Percentiles rank a stretch among this genome's conserved stretches.
These are phyloP conservation scores for Naganishia randhawae DNA, from an alignment of 768 basidiomycete species.

Conservation along the genomic window DNA sequence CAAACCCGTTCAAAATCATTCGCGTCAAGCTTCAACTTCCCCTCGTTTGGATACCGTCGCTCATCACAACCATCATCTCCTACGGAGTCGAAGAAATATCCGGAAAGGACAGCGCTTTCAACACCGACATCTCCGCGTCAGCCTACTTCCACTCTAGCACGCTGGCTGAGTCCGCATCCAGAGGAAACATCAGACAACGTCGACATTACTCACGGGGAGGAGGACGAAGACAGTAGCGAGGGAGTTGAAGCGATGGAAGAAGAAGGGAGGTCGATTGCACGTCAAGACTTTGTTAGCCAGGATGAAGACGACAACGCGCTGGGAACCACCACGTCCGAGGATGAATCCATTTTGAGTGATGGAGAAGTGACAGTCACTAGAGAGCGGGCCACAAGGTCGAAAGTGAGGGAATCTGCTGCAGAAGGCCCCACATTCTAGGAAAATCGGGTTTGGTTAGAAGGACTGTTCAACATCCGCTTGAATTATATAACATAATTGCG, in stretches of 20 bases:
- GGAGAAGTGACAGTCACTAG: slow-evolving; percentile 5
- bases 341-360: slow-evolving; percentile 14
- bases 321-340: slow-evolving; percentile 17
- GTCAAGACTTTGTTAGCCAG: not conserved
- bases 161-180: slow-evolving; percentile 23
- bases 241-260: slow-evolving; percentile 15
- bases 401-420: slow-evolving; percentile 15
- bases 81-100: not conserved
- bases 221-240: not conserved
- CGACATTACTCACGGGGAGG: not conserved
- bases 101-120: not conserved
- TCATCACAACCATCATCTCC: slow-evolving; percentile 9
- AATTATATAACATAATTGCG: too few relatives aligned
- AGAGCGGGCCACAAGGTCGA: slow-evolving; percentile 6
- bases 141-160: not conserved
- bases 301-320: slow-evolving; percentile 15
- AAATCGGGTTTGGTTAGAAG: too few relatives aligned
- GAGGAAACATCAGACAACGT: not conserved
- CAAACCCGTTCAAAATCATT: not conserved
- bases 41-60: slow-evolving; percentile 9
- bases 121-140: not conserved
- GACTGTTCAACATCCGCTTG: too few relatives aligned
- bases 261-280: not conserved
- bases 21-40: slow-evolving; percentile 6
- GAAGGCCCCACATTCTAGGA: not conserved